Base-by-base conservation (phyloP, 2,329 filamentous ascomycete genomes). In the Hypoxylon sp. region DNA sequence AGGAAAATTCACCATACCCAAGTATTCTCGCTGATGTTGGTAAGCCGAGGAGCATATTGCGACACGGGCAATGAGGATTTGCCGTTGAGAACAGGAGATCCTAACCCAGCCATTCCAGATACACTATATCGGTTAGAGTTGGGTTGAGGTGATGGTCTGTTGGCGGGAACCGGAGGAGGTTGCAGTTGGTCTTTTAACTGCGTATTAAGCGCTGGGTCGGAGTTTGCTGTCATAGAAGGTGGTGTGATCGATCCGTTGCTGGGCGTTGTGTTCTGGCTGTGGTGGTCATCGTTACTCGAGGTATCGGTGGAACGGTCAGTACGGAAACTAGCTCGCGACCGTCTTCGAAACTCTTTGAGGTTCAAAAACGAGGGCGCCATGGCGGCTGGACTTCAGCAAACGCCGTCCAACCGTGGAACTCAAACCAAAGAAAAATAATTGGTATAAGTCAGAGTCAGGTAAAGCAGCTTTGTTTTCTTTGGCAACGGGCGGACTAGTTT, bases 1-100 rank as follows among this genome's bases (percentile, higher is more conserved):
- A 74, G 65, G 63, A 73, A 69, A 68, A 54, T 53, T 33, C 25
- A 50, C 84, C 90, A 75, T 87, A 97, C 94, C 92, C 94, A 97
- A 65, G 93, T 90, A 73, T 92, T 92, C 72, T 97, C 93, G 8
- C 89, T 85, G 42, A 97, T 85, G 35, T 95, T 97, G 48, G 91
- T 83, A 42, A 98, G 88, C 74, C 89, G 89, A 25, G 95, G 95
- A 31, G 94, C 92, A 81, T 93, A 95, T 48, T 91, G 89, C 60
- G 94, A 97, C 17, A 90, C 87, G 6, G 91, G 88, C 69, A 88
- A 81, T 70, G 83, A 86, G 17, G 74, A 74, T 76, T 86, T 88
- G 67, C 87, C 86, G 73, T 84, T 85, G 30, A 84, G 78, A 25
- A 84, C 81, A 27, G 87, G 86, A 25, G 87, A 84, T 17, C 88